Percentiles rank a stretch among this genome's conserved stretches.
Evolutionary conservation across 2,329 filamentous ascomycete species (phyloP).

Genomic region (Alternaria panax): DNA sequence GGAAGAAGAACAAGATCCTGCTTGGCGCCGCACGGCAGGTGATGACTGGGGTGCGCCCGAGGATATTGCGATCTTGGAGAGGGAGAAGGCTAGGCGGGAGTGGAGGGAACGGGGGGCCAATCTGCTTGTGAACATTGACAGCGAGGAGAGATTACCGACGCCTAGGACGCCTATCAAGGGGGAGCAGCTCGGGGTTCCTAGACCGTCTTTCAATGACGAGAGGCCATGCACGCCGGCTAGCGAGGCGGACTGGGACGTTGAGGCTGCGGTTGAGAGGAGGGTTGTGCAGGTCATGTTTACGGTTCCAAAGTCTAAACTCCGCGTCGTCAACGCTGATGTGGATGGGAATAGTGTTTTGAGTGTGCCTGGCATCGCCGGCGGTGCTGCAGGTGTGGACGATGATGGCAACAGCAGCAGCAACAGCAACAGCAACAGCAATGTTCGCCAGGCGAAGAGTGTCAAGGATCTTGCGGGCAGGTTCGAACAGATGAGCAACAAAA

Average conservation of each 20-base stretch:
- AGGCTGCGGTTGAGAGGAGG: constrained; percentile 55
- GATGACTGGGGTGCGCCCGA: constrained; percentile 48
- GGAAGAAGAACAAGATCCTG: constrained; percentile 43
- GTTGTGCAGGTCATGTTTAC: constrained; percentile 80
- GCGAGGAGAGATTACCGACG: constrained; percentile 36
- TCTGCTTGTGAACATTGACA: constrained; percentile 38
- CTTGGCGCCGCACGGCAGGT: constrained; percentile 45
- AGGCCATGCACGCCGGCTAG: constrained; percentile 42
- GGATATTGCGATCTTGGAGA: constrained; percentile 41
- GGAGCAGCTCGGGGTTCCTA: constrained; percentile 31
- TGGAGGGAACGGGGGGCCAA: constrained; percentile 38
- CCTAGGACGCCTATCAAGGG: constrained; percentile 38
- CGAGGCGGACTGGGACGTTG: constrained; percentile 61
- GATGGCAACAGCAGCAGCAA: constrained; percentile 10
- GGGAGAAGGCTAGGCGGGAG: constrained; percentile 41
- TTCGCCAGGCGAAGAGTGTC: constrained; percentile 31
- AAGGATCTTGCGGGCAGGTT: constrained; percentile 42
- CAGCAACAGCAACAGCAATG: constrained; percentile 16
- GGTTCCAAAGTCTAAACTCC: constrained; percentile 81
- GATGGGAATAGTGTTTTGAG: constrained; percentile 40
- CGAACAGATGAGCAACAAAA: constrained; percentile 30
- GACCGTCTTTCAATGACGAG: constrained; percentile 9
- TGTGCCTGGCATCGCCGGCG: no score
- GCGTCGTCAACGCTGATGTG: constrained; percentile 77
- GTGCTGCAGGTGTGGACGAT: no score